Base-by-base conservation (phyloP, 1,284 basidiomycete species). In the Meira nashicola region DNA sequence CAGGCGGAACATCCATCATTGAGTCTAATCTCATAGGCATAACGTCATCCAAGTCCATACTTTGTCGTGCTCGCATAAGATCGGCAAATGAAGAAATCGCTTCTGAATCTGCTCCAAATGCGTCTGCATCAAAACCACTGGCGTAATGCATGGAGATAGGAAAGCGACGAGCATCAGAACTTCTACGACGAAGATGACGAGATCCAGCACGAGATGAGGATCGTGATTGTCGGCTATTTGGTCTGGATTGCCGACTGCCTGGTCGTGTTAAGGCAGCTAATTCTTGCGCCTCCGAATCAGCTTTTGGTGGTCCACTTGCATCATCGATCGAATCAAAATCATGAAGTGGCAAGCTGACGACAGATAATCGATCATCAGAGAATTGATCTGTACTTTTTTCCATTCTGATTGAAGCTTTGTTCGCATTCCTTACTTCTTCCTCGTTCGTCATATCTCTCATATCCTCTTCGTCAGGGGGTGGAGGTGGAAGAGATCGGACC, bases 111-210 rank as follows among this genome's bases (percentile, higher is more conserved):
- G 63, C 62, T 0, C 65, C 59, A 53, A 72, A 64, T 47, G 62
- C 65, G 3, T 66, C 66, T 2, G 64, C 59, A 25, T 70, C 68
- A 15, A 70, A 68, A 1, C 66, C 69, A 37, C 69, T 70, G 1
- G 68, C 63, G 39, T 72, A 70, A 54, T 72, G 69, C 67, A 68
- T 73, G 52, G 69, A 71, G 14, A 73, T 63, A 2, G 70, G 70
- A 44, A 73, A 73, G 19, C 70, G 62, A 1, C 63, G 54, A 11
- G 67, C 67, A 48, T 72, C 68, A 21, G 41, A 54, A 43, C 58
- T 59, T 57, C 55, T 44, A 17, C 19, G 11, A n/a, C 53, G 21
- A n/a, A 25, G 17, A 12, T 33, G 19, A 2, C 52, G 39, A 8
- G 40, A 41, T 44, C 55, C 44, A 47, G 25, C 33, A 33, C 55